Conservation (phyloP, 1,284 basidiomycete genomes). For the Earliella scabrosa region DNA sequence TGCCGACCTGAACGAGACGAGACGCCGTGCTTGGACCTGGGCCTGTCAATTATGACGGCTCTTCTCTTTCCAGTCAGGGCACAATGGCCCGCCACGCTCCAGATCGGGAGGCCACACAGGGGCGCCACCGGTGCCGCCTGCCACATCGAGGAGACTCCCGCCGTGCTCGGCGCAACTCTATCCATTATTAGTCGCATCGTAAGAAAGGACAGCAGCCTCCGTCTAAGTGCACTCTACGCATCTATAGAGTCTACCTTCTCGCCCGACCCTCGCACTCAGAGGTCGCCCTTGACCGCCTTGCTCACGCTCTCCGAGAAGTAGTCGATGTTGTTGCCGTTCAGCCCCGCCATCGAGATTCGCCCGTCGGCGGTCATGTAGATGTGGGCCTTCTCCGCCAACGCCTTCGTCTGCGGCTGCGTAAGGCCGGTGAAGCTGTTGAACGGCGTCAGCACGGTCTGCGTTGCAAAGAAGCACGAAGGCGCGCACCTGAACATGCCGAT, state of each 20-base stretch:
- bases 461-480: neutral
- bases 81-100: conserved; percentile 12
- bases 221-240: conserved; percentile 8
- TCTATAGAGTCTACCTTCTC: conserved; percentile 1
- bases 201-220: conserved; percentile 15
- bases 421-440: conserved; percentile 84
- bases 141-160: neutral
- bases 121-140: neutral
- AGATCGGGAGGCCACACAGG: conserved; percentile 6
- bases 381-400: conserved; percentile 89
- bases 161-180: neutral
- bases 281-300: conserved; percentile 80
- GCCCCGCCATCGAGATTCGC: conserved; percentile 94
- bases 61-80: conserved; percentile 1
- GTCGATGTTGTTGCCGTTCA: conserved; percentile 89
- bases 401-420: conserved; percentile 83
- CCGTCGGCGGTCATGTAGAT: conserved; percentile 93
- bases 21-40: conserved; percentile 2
- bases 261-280: conserved; percentile 43
- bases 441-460: conserved; percentile 1
- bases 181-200: conserved; percentile 15
- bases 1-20: conserved; percentile 7
- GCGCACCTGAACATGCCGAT: conserved; percentile 92
- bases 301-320: conserved; percentile 90
- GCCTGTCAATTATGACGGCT: conserved; percentile 15